Evolutionary conservation across 2,329 filamentous ascomycete genomes (phyloP), one percentile per base, ranked within the genome.

Genomic region (Neonectria hederae): DNA sequence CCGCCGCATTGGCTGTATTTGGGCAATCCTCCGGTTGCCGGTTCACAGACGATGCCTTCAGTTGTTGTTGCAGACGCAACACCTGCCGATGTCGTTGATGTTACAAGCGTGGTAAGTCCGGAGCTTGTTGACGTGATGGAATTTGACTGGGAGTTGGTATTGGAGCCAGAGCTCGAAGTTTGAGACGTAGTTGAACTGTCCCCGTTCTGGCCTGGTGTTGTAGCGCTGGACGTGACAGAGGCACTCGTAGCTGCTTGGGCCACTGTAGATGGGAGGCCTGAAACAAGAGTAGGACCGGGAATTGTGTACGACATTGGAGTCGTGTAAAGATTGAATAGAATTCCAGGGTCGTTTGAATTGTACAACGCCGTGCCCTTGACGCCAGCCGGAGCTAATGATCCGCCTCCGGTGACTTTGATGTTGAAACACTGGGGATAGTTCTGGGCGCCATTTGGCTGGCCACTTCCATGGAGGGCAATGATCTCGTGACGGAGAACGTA

Each of bases 401-500:
- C 78, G n/a, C 75, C 76, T 5, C 82, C 82, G 46, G 76, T 79
- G 48, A 85, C 78, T 65, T 80, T 76, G 26, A 85, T 73, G 64
- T 84, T 84, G 64, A 84, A 76, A 71, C 84, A 86, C 74, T 84
- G 81, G 8, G 83, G 83, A 68, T 86, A 86, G 65, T 81, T 80
- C 74, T 86, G 83, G 0, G 83, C 83, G 24, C 83, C 83, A 54
- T 83, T 82, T 26, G 79, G 77, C 2, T 73, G 65, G 14, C 77
- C 76, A 1, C 79, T 79, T 0, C 76, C 72, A 57, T 86, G 84
- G n/a, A 86, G 74, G 2, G 84, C 84, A 58, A 86, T 82, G 51
- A 86, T 83, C 69, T 86, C 84, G 69, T 85, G 83, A 2, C 84
- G 81, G 32, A 86, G 69, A 22, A 86, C 82, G 67, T 86, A 86